A percentile compares a stretch with the other conserved stretches of the same genome.
Evolutionary conservation across 305 asterid species (phyloP).

Genomic region (Petunia hybrid): DNA sequence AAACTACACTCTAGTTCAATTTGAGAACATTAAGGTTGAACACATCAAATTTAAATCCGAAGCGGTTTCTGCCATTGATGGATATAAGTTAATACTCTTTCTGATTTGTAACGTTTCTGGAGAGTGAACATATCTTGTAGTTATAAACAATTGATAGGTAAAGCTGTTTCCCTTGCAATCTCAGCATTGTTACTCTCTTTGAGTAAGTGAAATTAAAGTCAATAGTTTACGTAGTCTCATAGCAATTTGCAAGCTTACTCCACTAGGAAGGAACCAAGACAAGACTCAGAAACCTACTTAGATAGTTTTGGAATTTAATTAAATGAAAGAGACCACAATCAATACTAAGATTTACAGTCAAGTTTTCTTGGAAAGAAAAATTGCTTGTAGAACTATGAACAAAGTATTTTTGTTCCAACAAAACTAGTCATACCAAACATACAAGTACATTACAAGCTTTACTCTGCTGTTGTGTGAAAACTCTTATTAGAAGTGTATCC

Average conservation of each 20-base stretch:
- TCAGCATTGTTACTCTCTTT: background rate
- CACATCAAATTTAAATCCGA: too few relatives aligned
- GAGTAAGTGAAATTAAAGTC: background rate
- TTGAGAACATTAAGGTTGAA: too few relatives aligned
- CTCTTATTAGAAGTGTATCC: constrained; percentile 66
- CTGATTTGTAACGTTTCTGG: background rate
- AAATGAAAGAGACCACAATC: constrained; percentile 13
- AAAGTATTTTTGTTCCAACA: background rate
- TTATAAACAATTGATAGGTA: background rate
- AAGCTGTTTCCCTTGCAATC: background rate
- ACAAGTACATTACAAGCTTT: constrained; percentile 1
- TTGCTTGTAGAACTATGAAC: constrained; percentile 13
- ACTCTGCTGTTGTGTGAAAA: background rate
- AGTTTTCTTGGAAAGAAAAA: constrained; percentile 3
- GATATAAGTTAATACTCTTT: too few relatives aligned
- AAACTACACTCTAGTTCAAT: too few relatives aligned
- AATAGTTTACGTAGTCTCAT: background rate
- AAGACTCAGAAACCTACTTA: background rate
- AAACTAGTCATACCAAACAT: background rate
- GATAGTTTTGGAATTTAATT: background rate
- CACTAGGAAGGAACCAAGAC: background rate
- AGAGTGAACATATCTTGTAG: background rate
- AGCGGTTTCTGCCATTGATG: too few relatives aligned
- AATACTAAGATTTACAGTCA: constrained; percentile 27
- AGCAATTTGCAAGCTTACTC: background rate